Base-by-base conservation (phyloP, 1,139 yeast genomes). In the Scheffersomyces stambukii region DNA sequence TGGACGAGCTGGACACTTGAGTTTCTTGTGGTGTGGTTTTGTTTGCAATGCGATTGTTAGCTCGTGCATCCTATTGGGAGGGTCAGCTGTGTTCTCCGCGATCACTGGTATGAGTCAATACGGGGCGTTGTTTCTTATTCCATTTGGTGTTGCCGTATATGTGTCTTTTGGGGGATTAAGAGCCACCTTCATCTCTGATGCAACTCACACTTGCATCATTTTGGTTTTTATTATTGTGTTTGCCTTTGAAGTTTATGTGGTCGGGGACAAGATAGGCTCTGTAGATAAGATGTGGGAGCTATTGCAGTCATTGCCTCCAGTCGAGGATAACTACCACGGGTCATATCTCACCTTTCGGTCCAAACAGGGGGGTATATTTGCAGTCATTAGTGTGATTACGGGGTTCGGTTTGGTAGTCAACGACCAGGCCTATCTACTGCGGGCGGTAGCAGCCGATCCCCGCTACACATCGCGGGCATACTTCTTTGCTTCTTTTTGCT, bases 351-450 rank as follows among this genome's bases (percentile, higher is more conserved):
- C 77, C 2, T 64, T 70, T 43, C 54, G 62, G 30, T 69, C 76
- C 3, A 50, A 54, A 25, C 53, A 50, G 32, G 71, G 70, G 19
- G 69, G 57, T 1, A 46, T 64, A 6, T 61, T 58, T 36, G 53
- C 60, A 6, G 47, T 60, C 14, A 53, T 52, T 21, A 47, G 56
- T 17, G 45, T 55, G 14, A 53, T 57, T 19, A 57, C 61, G 2
- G 48, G 80, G 73, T 60, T 89, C 75, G 36, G 85, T 67, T 39
- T 72, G 52, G 57, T 77, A 69, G 73, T 82, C 75, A 79, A 82
- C 79, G 56, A 83, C 81, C 59, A 83, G 64, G 63, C 65, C 4
- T 60, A 58, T 32, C 55, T 59, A 49, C 66, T 33, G n/a, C 21
- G 41, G 19, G 41, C 41, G 7, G 40, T 37, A 36, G 73, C 73